Evolutionary conservation across 192 early-diverging fungal genomes (phyloP).

Genomic region (Chytriomyces sp.): DNA sequence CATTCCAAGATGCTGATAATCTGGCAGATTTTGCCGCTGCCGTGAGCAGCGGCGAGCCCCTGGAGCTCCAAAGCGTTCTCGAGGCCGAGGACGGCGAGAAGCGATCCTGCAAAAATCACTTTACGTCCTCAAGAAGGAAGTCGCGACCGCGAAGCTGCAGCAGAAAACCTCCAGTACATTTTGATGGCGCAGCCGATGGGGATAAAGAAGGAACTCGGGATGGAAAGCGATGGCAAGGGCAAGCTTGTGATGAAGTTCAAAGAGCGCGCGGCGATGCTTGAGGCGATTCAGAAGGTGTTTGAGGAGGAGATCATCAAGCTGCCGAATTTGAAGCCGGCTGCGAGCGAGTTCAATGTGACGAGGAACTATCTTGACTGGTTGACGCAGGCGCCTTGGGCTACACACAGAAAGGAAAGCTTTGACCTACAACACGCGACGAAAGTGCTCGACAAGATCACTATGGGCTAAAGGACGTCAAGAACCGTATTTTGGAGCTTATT

Average conservation of each 20-base stretch:
- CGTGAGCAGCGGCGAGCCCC: conserved; percentile 88
- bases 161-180: conserved; percentile 97
- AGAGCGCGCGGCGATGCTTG: conserved; percentile 87
- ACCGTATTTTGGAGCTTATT: conserved; percentile 98
- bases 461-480: conserved; percentile 98
- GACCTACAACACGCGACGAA: conserved; percentile 81
- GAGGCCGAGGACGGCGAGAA: conserved; percentile 92
- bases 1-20: conserved; percentile 92
- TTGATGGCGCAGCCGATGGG: conserved; percentile 99
- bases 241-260: conserved; percentile 95
- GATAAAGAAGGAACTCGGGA: conserved; percentile 98
- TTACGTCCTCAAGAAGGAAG: conserved; percentile 95
- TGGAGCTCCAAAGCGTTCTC: conserved; percentile 89
- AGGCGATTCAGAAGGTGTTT: conserved; percentile 90
- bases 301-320: conserved; percentile 96
- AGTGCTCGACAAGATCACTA: conserved; percentile 99
- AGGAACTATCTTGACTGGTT: conserved; percentile 99
- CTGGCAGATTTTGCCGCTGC: conserved; percentile 98
- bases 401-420: conserved; percentile 87
- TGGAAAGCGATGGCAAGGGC: conserved; percentile 98
- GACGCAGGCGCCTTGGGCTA: conserved; percentile 96
- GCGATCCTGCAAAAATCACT: conserved; percentile 89
- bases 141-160: conserved; percentile 95
- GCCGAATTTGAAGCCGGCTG: conserved; percentile 88
- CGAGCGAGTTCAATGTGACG: conserved; percentile 98